Base-by-base conservation (phyloP, 2,329 filamentous ascomycete species). In the Xylogone sp. region DNA sequence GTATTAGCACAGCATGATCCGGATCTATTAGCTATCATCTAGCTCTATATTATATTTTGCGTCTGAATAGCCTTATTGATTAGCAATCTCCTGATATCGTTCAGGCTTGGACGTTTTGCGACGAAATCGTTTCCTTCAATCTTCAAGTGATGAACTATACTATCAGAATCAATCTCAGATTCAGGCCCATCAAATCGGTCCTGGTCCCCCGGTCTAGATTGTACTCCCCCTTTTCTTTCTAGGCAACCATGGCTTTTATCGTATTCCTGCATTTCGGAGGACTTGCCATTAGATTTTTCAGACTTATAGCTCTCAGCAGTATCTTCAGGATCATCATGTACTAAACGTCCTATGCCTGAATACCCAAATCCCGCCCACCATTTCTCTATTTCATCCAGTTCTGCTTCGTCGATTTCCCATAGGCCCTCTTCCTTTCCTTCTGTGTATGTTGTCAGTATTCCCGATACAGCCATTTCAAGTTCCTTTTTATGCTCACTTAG, bases 391-490 rank as follows among this genome's bases (percentile, higher is more conserved):
- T 56, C 55, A 22, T 62, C 59, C 1, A 56, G 12, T 20, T 59
- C 58, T 3, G 48, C 47, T 43, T 61, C 58, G 29, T 59, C 55
- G 8, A 34, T 46, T 43, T 59, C 55, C 46, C 45, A 52, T 6
- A 58, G 48, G 9, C 29, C 50, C 39, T 60, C 29, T 8, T 56
- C 51, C 6, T 44, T 21, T 2, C 48, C 46, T 3, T 78, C 70
- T 56, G 81, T 78, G 24, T 76, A 39, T 39, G 34, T 18, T 16
- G 12, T 78, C 2, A 77, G 76, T 4, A 78, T 79, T 42, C 81
- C 81, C 0, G 79, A 68, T 46, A 84, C 83, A 16, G 82, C 81
- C 75, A 84, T 83, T 65, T 86, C 82, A 62, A 84, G 85, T 3
- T 81, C 81, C 5, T 77, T 82, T 81, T 81, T 84, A 69, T 86